Conservation (phyloP, 2,329 filamentous ascomycete species). For the Bimuria novae-zelandiae region DNA sequence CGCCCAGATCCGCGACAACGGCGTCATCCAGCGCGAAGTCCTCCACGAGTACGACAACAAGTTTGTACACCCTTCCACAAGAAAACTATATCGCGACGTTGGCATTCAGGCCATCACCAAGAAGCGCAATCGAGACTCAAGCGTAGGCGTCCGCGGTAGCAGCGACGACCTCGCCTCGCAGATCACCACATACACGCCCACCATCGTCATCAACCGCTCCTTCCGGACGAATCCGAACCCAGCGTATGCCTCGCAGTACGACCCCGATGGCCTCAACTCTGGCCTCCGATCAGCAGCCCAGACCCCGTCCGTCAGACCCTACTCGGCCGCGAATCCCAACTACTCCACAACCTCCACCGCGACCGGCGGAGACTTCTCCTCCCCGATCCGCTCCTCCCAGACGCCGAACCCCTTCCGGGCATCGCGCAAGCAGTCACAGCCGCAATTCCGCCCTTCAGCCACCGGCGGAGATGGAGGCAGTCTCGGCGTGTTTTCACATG, state of each 20-base stretch:
- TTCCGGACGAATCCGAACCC: slow-evolving; percentile 85
- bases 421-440: slow-evolving; percentile 51
- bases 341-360: slow-evolving; percentile 46
- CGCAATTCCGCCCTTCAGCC: slow-evolving; percentile 54
- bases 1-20: slow-evolving; percentile 83
- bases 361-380: slow-evolving; percentile 50
- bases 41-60: slow-evolving; percentile 96
- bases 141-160: slow-evolving; percentile 46
- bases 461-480: slow-evolving; percentile 69
- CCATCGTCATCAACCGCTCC: slow-evolving; percentile 69
- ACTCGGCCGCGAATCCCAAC: slow-evolving; percentile 27
- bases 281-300: slow-evolving; percentile 25
- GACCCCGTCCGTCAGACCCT: slow-evolving; percentile 31
- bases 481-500: slow-evolving; percentile 78
- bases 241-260: slow-evolving; percentile 73
- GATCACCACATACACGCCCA: slow-evolving; percentile 66
- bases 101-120: slow-evolving; percentile 71
- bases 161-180: slow-evolving; percentile 52
- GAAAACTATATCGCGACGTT: slow-evolving; percentile 76
- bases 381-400: slow-evolving; percentile 51
- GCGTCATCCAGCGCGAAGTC: slow-evolving; percentile 87
- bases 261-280: slow-evolving; percentile 61
- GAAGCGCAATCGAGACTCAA: slow-evolving; percentile 39
- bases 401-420: slow-evolving; percentile 57
- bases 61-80: slow-evolving; percentile 88